A percentile compares a stretch with the other conserved stretches of the same genome.
These are phyloP conservation scores for Naganishia antarctica DNA, from an alignment of 768 basidiomycete species.

Conservation along the genomic window DNA sequence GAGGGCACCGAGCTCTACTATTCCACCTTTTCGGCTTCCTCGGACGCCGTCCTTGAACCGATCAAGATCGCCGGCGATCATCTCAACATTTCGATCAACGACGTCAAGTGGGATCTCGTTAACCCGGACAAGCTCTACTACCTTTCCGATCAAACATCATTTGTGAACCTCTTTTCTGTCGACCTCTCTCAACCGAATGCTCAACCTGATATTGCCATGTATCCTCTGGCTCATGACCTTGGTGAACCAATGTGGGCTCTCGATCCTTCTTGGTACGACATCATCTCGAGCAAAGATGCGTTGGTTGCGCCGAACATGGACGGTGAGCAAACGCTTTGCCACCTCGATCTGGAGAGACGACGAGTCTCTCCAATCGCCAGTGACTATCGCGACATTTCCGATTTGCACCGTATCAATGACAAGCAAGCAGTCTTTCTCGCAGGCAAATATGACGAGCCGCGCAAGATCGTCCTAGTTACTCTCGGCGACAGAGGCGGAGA, in stretches of 20 bases:
- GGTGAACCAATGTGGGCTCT: slow-evolving; percentile 59
- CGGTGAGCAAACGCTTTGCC: slow-evolving; percentile 52
- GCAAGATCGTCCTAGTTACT: slow-evolving; percentile 30
- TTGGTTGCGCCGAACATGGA: slow-evolving; percentile 51
- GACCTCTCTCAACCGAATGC: slow-evolving; percentile 32
- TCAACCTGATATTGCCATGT: slow-evolving; percentile 13
- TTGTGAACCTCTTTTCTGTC: slow-evolving; percentile 63
- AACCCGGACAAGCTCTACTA: slow-evolving; percentile 58
- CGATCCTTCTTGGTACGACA: slow-evolving; percentile 54
- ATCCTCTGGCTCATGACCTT: slow-evolving; percentile 58
- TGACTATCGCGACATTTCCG: slow-evolving; percentile 29
- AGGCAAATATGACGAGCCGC: slow-evolving; percentile 27
- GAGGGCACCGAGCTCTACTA: slow-evolving; percentile 59
- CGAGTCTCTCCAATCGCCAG: slow-evolving; percentile 26
- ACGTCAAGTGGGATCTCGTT: slow-evolving; percentile 58
- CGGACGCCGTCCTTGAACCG: slow-evolving; percentile 46
- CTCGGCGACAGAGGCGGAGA: slow-evolving; percentile 15
- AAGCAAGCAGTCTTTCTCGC: slow-evolving; percentile 36
- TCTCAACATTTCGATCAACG: slow-evolving; percentile 56
- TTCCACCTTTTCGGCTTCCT: slow-evolving; percentile 52
- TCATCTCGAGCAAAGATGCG: slow-evolving; percentile 34
- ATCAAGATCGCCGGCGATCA: slow-evolving; percentile 57
- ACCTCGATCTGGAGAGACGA: slow-evolving; percentile 49
- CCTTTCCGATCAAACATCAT: slow-evolving; percentile 64
- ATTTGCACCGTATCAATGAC: slow-evolving; percentile 26